phyloP scores from a whole-genome alignment of 2,329 filamentous ascomycete species.

The Allantophomopsis lycopodina region DNA sequence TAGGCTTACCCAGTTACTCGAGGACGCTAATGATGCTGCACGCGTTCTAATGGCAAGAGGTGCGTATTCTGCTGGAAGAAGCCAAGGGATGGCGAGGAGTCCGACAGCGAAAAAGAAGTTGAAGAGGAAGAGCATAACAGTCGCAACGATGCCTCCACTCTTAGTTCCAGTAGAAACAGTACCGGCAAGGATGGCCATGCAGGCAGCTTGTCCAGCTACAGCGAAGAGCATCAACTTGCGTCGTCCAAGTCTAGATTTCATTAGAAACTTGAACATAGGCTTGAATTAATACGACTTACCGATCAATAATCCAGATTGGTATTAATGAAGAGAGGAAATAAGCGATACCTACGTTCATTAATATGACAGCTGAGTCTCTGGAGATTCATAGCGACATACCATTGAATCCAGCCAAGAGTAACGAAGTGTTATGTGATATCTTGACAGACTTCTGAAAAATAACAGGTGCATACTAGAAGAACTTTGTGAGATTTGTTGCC shows the following conservation, averaged over 20 bases:
- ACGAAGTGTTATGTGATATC: conserved; percentile 28
- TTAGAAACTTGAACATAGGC: background rate
- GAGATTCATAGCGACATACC: conserved; percentile 4
- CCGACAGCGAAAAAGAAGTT: conserved; percentile 34
- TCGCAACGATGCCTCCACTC: conserved; percentile 22
- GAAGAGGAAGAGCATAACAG: conserved; percentile 26
- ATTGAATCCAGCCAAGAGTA: conserved; percentile 37
- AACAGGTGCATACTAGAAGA: conserved; percentile 23
- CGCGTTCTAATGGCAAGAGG: conserved; percentile 24
- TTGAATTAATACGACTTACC: conserved; percentile 21
- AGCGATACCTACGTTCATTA: conserved; percentile 14
- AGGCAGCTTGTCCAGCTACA: conserved; percentile 20
- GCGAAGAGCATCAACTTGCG: conserved; percentile 43
- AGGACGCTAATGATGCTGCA: conserved; percentile 23
- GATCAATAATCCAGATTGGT: conserved; percentile 25
- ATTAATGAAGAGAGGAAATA: conserved; percentile 22
- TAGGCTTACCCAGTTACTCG: conserved; percentile 18
- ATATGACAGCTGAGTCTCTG: too few species aligned
- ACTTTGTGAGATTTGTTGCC: too few species aligned
- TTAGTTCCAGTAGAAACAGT: conserved; percentile 23
- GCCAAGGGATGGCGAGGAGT: conserved; percentile 36
- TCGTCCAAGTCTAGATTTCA: conserved; percentile 26
- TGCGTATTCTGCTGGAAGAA: conserved; percentile 39
- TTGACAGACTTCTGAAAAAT: conserved; percentile 31
- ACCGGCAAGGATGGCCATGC: conserved; percentile 42